Evolutionary conservation across 345 rosid genomes (phyloP), one percentile per base, ranked within the genome.

Genomic region (Rubroshorea leprosula): DNA sequence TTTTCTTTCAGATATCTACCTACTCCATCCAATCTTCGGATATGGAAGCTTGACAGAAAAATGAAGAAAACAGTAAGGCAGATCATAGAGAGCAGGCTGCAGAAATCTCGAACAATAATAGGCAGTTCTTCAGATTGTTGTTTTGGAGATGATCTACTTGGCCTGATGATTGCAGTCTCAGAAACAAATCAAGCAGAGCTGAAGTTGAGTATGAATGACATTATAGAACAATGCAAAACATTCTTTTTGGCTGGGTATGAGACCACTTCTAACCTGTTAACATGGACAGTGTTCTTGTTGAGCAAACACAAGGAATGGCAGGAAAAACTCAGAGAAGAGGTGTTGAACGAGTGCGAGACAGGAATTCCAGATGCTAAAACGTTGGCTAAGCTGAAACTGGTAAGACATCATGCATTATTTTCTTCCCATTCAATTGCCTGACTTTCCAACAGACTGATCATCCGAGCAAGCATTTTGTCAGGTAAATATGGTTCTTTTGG

Each of bases 171-270:
- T 41, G 50, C 29, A 56, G 55, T 74, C 29, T 57, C 66, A 16
- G 65, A 38, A 46, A 47, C 39, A 21, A 17, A 47, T 4, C 58
- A 68, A 3, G 29, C 10, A 4, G 41, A 17, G 29, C 58, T 35
- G 19, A 76, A 61, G 29, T 22, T 77, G 63, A 77, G 6, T 52
- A 71, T 60, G 58, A 63, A 68, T 52, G 82, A 82, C 51, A 78
- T 84, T 29, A 47, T 81, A 43, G 90, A 85, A 14, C 81, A 88
- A 21, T 81, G 88, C 74, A 85, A 78, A 61, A 69, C 82, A 16
- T 81, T 79, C 67, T 83, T 79, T 29, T 79, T 88, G 6, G 61
- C 83, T 0, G 80, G 87, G 23, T 71, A 79, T 4, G 82, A 77
- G 48, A 74, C 82, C 14, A 68, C 72, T 0, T 49, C 80, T 22